These are phyloP conservation scores for Globisporangium solare DNA, from an alignment of 352 stramenopile genomes.

Conservation along the genomic window DNA sequence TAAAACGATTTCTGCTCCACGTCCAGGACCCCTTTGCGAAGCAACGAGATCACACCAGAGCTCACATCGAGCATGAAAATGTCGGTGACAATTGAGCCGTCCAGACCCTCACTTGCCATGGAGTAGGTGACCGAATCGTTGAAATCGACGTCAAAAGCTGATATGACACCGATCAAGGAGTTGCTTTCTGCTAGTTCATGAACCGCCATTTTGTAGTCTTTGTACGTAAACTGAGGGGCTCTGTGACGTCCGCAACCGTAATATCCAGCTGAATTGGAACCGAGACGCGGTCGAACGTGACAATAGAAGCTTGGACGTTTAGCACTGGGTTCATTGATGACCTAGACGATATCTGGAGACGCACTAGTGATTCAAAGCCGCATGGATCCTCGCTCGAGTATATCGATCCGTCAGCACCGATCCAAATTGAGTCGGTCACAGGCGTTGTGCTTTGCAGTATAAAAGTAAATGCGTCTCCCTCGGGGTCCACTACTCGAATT, in stretches of 20 bases:
- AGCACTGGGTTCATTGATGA: neutral
- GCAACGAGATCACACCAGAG: conserved; percentile 3
- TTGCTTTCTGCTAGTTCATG: conserved; percentile 33
- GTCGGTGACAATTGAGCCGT: neutral
- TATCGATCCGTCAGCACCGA: conserved; percentile 1
- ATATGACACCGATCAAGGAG: conserved; percentile 32
- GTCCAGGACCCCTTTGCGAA: conserved; percentile 8
- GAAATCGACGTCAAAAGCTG: conserved; percentile 32
- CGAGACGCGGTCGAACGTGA: conserved; percentile 2
- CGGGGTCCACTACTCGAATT: conserved; percentile 38
- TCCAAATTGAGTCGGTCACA: conserved; percentile 16
- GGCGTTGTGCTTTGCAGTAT: conserved; percentile 22
- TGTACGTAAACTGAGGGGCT: conserved; percentile 24
- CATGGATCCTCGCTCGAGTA: conserved; percentile 6
- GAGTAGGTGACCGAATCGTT: conserved; percentile 29
- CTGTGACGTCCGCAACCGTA: conserved; percentile 12
- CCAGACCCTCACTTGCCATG: conserved; percentile 1
- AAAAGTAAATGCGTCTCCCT: conserved; percentile 42
- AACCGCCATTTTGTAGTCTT: conserved; percentile 26
- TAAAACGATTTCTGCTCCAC: neutral
- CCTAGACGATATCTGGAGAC: neutral
- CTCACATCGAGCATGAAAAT: conserved; percentile 1
- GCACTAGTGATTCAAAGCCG: conserved; percentile 8
- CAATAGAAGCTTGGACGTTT: neutral
- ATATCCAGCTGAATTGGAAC: conserved; percentile 6